Evolutionary conservation across 2,329 filamentous ascomycete species (phyloP), one percentile per base, ranked within the genome.

Genomic region (Didymella keratinophila): DNA sequence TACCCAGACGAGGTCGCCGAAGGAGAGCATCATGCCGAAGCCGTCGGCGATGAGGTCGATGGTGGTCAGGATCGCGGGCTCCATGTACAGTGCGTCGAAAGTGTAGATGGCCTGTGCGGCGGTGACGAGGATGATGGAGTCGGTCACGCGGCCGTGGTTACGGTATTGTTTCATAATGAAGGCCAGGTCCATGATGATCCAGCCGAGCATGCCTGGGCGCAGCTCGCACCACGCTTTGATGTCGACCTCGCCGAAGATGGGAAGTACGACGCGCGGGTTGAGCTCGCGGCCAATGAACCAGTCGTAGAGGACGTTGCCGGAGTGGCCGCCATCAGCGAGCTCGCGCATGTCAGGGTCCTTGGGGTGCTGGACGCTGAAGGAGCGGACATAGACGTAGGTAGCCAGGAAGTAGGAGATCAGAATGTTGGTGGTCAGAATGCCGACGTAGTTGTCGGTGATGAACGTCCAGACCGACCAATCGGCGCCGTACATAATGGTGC

Each of bases 201-300:
- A 98, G 51, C 91, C 92, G 49, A 96, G 84, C 82, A 98, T 85
- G 46, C 94, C 94, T 0, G 94, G 94, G n/a, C 94, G 88, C 71
- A 97, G 83, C 79, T 98, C 94, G 77, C 90, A 90, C 77, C 89
- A 97, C 60, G 89, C 84, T 79, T 97, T 97, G 78, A 98, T 89
- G 72, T 98, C 94, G 48, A 97, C 84, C 68, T 92, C 90, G 58
- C 92, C 92, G 63, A 97, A 83, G 47, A 96, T 76, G 2, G 93
- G 93, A 23, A 97, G 80, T 0, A 84, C 86, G 59, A 96, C 78
- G 47, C 93, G 91, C 3, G 94, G 94, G 79, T 98, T 98, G 60
- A 98, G 87, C 78, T 98, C 94, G 27, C 94, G 91, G 20, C 94
- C 94, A 65, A 98, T 97, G 79, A 93, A 98, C 87, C 92, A 98